Base-by-base conservation (phyloP, 2,329 filamentous ascomycete genomes). In the Hymenoscyphus occultus region DNA sequence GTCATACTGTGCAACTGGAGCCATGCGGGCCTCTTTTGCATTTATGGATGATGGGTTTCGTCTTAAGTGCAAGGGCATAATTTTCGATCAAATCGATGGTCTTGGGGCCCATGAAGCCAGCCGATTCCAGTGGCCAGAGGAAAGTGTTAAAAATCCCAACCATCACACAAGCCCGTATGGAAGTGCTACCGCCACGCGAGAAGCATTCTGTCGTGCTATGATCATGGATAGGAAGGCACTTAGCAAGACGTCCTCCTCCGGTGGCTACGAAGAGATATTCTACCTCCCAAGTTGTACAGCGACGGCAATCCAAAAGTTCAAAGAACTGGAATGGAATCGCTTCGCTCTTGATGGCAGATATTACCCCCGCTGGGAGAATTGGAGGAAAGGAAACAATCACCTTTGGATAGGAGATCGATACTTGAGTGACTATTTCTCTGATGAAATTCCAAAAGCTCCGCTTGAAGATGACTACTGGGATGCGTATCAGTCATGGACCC, bases 401-500 rank as follows among this genome's bases (percentile, higher is more conserved):
- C 67, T 70, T 13, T 16, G 14, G n/a, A 1, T 70, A 1, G 19
- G 54, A 5, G 67, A 60, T 0, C n/a, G 39, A 10, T 12, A 0
- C 2, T 45, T 70, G 13, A 19, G 48, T 12, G 59, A 62, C 16
- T 69, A 54, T 42, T 69, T 70, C 40, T 54, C 19, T 0, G 64
- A 68, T n/a, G 28, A n/a, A 5, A 63, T 70, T n/a, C 65, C 67
- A 5, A 40, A 31, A 1, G 35, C 57, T 32, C 61, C 63, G 13
- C 62, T 14, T 5, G 63, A 67, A 14, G 56, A 67, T 31, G 67
- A 70, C 59, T 69, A 60, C 39, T 61, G 58, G 5, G 67, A 67
- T 56, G 67, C 64, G 3, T 69, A 66, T 35, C 51, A 39, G 39
- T 65, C 61, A 39, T 64, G 58, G 31, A 60, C 65, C 32, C 58